Evolutionary conservation across 441 rosid species (phyloP), one percentile per base, ranked within the genome.

Genomic region (Populus hybrid): DNA sequence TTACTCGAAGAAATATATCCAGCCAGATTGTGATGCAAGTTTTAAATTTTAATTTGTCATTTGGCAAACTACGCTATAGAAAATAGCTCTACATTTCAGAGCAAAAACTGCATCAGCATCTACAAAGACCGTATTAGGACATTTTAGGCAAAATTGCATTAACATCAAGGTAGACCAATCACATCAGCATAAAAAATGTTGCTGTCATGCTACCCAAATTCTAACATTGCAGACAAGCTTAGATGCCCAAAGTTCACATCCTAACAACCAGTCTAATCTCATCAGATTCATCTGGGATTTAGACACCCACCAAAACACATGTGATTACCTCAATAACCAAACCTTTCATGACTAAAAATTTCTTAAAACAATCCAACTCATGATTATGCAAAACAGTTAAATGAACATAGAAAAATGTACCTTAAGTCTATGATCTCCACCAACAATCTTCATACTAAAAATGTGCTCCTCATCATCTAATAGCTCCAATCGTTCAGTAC

Each of bases 361-460:
- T 16, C 61, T 72, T 81, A 67, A 73, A 24, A 36, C 76, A 79
- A 67, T 53, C 70, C 71, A 78, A 75, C 26, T 68, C 42, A 2
- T 50, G 61, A 16, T 6, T 18, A 16, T 53, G 61, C 61, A 53
- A 53, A 16, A 53, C n/a, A 53, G 61, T 53, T 53, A 5, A 18
- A 53, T 16, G 61, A 18, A 53, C 21, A 53, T 0, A 53, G 61
- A 9, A 7, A 3, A 32, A 21, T 7, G 53, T 80, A 91, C 98
- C 96, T 88, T 86, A 24, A 92, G 96, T 75, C 97, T 84, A 79
- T 94, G 97, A 82, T 94, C 96, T 69, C 98, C 97, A 32, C 96
- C 97, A 59, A 91, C 91, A 81, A 92, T 91, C 80, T 79, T 90
- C 79, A 92, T 83, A 69, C 93, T 86, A 34, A 92, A 91, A 12